Evolutionary conservation across 73 alveolate genomes (phyloP).

Genomic region (Paramecium tetraurelia): DNA sequence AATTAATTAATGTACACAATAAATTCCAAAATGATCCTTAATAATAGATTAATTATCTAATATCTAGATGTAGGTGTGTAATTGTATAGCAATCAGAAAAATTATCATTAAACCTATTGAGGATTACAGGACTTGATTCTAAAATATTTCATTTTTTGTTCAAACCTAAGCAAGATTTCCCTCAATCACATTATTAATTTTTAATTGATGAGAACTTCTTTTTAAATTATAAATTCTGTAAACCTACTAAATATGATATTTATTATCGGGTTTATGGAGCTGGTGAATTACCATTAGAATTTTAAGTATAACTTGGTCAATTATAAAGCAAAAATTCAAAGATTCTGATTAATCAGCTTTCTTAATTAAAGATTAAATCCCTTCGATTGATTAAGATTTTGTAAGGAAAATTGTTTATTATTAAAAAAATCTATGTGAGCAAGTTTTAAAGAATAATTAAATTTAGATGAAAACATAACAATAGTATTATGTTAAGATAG

Average conservation of each 20-base stretch:
- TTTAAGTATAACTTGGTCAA: neutral
- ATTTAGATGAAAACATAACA: neutral
- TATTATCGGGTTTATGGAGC: constrained; percentile 20
- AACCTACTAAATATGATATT: neutral
- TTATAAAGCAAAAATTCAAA: neutral
- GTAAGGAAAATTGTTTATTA: neutral
- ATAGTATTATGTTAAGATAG: neutral
- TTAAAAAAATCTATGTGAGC: neutral
- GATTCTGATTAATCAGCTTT: neutral
- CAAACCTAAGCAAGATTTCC: neutral
- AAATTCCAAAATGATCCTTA: neutral
- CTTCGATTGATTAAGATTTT: neutral
- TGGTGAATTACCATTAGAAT: constrained; percentile 34
- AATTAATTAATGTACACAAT: neutral
- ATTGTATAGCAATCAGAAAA: neutral
- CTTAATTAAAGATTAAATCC: neutral
- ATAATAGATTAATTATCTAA: neutral
- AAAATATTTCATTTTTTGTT: constrained; percentile 10
- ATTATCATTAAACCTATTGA: neutral
- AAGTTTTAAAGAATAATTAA: neutral
- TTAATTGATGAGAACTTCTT: neutral
- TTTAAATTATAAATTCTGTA: neutral
- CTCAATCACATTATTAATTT: neutral
- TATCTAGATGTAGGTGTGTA: neutral
- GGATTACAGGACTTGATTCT: neutral